These are phyloP conservation scores for Chlamydomonas applanata DNA, from an alignment of 139 green algal genomes.

Conservation along the genomic window DNA sequence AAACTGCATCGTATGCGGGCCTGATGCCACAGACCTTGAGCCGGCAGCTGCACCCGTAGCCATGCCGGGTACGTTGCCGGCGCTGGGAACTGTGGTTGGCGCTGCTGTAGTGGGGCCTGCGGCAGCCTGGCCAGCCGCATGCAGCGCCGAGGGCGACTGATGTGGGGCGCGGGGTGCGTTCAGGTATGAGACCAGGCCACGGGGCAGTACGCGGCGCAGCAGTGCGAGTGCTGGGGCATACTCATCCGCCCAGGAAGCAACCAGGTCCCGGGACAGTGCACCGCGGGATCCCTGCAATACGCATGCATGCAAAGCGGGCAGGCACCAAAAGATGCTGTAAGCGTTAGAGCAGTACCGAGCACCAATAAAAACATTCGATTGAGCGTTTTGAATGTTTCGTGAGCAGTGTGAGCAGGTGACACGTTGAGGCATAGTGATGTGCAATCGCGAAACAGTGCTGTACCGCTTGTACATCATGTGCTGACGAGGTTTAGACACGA, in stretches of 20 bases:
- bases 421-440: too few species aligned
- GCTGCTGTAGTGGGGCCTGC: neutral
- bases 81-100: neutral
- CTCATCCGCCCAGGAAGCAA: conserved; percentile 80
- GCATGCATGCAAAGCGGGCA: too few species aligned
- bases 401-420: too few species aligned
- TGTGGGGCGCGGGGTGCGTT: conserved; percentile 25
- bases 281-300: conserved; percentile 4
- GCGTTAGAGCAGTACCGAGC: too few species aligned
- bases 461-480: too few species aligned
- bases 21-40: too few species aligned
- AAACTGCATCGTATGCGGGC: neutral
- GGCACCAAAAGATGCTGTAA: too few species aligned
- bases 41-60: neutral
- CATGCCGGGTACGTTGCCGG: neutral
- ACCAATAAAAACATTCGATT: too few species aligned
- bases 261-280: conserved; percentile 58
- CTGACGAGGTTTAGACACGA: too few species aligned
- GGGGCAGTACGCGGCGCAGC: conserved; percentile 65
- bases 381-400: too few species aligned
- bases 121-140: neutral
- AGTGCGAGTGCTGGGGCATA: conserved; percentile 70
- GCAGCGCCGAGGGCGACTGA: neutral
- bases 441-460: too few species aligned
- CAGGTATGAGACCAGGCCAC: conserved; percentile 74